A percentile compares a stretch with the other conserved stretches of the same genome.
Conservation (phyloP, 768 basidiomycete species). For the Suillus subaureus region DNA sequence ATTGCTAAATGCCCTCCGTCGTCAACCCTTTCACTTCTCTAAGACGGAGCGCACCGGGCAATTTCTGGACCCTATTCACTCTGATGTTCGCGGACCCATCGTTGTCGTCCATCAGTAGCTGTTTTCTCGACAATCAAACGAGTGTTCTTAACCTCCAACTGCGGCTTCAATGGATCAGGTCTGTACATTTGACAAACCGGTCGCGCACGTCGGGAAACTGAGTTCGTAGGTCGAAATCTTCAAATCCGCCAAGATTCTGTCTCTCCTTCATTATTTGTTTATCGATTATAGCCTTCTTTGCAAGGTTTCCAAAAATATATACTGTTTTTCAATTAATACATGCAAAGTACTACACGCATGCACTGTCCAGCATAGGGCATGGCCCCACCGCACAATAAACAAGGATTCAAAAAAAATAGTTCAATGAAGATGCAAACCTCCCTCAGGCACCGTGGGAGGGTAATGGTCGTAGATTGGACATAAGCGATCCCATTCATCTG, state of each 20-base stretch:
- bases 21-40: not conserved
- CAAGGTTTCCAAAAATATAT: not conserved
- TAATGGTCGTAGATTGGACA: constrained; percentile 21
- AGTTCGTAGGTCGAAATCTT: not conserved
- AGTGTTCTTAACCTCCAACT: not conserved
- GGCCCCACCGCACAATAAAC: too few relatives aligned
- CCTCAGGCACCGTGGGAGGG: not conserved
- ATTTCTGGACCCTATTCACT: not conserved
- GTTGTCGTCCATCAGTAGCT: not conserved
- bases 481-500: constrained; percentile 27
- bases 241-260: not conserved
- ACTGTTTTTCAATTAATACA: too few relatives aligned
- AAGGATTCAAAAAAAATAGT: too few relatives aligned
- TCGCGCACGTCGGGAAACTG: not conserved
- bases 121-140: not conserved
- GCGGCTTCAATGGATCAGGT: not conserved
- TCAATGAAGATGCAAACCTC: not conserved
- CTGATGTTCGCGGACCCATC: not conserved
- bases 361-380: too few relatives aligned
- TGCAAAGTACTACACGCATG: too few relatives aligned
- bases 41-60: too few relatives aligned
- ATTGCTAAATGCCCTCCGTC: not conserved
- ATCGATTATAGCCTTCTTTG: not conserved
- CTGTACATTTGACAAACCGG: not conserved
- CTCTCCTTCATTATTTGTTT: not conserved